Conservation (phyloP, 148 eudicot species). For the Rhododendron henanense region DNA sequence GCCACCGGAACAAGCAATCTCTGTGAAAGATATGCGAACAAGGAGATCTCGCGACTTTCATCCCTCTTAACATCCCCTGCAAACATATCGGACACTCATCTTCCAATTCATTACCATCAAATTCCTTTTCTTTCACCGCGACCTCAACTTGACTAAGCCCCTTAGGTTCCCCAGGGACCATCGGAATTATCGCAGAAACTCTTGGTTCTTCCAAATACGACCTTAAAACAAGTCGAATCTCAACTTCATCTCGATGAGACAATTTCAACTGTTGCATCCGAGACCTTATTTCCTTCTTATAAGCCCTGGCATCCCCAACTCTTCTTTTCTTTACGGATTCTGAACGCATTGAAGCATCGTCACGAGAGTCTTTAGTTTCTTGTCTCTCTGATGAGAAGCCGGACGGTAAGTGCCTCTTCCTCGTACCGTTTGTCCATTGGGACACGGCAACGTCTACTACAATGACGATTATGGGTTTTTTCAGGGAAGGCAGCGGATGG, state of each 20-base stretch:
- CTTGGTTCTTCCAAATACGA: background rate
- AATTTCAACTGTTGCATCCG: background rate
- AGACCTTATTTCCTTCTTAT: background rate
- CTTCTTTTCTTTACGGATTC: background rate
- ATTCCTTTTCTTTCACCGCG: background rate
- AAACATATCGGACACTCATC: background rate
- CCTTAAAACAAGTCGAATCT: background rate
- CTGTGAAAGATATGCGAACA: slow-evolving; percentile 7
- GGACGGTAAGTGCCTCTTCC: background rate
- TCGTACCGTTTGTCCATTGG: background rate
- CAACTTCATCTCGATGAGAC: background rate
- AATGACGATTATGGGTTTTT: background rate
- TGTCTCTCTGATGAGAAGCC: background rate
- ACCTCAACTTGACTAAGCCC: background rate
- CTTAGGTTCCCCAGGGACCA: background rate
- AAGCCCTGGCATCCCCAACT: background rate
- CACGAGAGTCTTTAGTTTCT: background rate
- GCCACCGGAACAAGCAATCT: slow-evolving; percentile 1
- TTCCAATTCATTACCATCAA: background rate
- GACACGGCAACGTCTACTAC: background rate
- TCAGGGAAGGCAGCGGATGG: too few relatives aligned
- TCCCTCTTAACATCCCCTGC: background rate
- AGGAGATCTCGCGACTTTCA: background rate
- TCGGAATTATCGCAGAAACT: background rate
- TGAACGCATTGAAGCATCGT: background rate